These are phyloP conservation scores for Rostrohypoxylon terebratum DNA, from an alignment of 495 filamentous ascomycete genomes.

Conservation along the genomic window DNA sequence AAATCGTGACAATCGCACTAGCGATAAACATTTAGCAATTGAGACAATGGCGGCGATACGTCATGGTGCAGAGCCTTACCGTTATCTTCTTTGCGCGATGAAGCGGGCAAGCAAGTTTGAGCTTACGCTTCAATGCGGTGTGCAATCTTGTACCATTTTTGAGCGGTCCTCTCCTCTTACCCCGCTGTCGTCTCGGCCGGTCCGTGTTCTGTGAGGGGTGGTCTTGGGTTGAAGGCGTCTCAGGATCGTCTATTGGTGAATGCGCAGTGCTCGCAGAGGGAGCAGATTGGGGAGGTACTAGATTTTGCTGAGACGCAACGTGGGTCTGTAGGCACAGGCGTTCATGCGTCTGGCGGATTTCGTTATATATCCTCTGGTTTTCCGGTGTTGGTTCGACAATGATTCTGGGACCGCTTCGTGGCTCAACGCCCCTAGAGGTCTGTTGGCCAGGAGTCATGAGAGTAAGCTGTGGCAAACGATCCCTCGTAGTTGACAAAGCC, in stretches of 20 bases:
- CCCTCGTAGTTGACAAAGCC: slow-evolving; percentile 20
- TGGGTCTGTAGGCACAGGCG: slow-evolving; percentile 35
- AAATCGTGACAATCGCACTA: slow-evolving; percentile 51
- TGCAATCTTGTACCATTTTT: slow-evolving; percentile 36
- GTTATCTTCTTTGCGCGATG: slow-evolving; percentile 45
- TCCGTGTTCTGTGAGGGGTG: slow-evolving; percentile 17
- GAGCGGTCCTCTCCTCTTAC: slow-evolving; percentile 46
- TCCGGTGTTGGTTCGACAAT: slow-evolving; percentile 48
- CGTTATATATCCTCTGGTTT: slow-evolving; percentile 53
- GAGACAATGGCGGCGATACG: not conserved
- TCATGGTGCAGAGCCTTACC: slow-evolving; percentile 29
- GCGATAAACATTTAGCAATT: slow-evolving; percentile 24
- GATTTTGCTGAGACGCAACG: slow-evolving; percentile 37
- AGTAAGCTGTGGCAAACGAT: slow-evolving; percentile 1
- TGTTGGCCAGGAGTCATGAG: slow-evolving; percentile 18
- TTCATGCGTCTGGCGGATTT: slow-evolving; percentile 45
- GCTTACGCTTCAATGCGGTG: slow-evolving; percentile 46
- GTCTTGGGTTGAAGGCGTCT: slow-evolving; percentile 25
- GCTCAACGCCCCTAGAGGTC: slow-evolving; percentile 14
- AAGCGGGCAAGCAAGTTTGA: slow-evolving; percentile 43
- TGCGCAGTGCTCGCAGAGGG: slow-evolving; percentile 39
- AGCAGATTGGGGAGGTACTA: slow-evolving; percentile 23
- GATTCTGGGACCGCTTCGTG: slow-evolving; percentile 33
- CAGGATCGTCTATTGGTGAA: slow-evolving; percentile 40
- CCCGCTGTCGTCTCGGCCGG: slow-evolving; percentile 35